These are phyloP conservation scores for Geranium incanum DNA, from an alignment of 441 rosid genomes.

Conservation along the genomic window DNA sequence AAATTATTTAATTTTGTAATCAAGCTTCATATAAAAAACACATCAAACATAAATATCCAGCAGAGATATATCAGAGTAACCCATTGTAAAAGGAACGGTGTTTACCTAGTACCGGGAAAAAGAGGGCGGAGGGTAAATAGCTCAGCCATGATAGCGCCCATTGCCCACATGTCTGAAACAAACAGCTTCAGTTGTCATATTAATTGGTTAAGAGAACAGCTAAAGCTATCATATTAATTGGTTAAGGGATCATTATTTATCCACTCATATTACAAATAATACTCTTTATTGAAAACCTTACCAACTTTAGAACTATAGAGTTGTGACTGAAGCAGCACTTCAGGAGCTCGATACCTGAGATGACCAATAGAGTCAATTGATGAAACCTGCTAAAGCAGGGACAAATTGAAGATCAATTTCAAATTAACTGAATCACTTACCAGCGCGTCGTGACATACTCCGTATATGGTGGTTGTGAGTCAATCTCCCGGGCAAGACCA, in stretches of 20 bases:
- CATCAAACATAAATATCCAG: no score
- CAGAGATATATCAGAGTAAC: no score
- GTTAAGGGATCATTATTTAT: not conserved
- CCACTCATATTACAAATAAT: not conserved
- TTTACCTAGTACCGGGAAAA: conserved; percentile 83
- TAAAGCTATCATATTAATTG: not conserved
- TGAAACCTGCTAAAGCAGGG: not conserved
- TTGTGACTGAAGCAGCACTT: conserved; percentile 82
- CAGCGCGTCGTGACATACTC: conserved; percentile 94
- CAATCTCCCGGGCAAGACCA: conserved; percentile 84
- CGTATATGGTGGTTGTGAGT: conserved; percentile 77
- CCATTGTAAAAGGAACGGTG: not conserved
- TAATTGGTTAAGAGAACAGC: no score
- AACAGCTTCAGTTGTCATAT: not conserved
- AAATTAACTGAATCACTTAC: conserved; percentile 33
- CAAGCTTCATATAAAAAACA: not conserved
- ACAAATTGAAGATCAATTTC: not conserved
- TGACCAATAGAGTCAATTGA: not conserved
- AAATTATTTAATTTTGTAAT: not conserved
- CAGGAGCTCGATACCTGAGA: conserved; percentile 91
- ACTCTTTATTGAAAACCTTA: conserved; percentile 24
- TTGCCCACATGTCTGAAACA: conserved; percentile 93
- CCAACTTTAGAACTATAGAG: conserved; percentile 78
- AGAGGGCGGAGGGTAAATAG: conserved; percentile 74
- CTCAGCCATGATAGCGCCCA: conserved; percentile 97